Percentiles rank a stretch among this genome's conserved stretches.
These are phyloP conservation scores for Plasmodium cynomolgi DNA, from an alignment of 169 alveolate species.

Conservation along the genomic window DNA sequence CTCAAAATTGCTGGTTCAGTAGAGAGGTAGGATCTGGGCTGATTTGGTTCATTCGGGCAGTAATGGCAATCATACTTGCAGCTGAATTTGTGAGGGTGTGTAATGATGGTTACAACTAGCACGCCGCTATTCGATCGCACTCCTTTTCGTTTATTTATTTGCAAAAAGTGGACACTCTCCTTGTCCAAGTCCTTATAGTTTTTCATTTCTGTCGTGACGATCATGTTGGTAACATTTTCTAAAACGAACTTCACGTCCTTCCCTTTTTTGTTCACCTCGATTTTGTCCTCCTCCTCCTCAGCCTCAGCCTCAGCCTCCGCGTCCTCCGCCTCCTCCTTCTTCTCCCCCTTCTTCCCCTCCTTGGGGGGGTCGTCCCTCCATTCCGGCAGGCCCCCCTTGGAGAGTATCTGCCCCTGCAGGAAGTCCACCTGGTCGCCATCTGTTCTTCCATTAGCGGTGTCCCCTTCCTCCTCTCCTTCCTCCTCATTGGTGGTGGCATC, in stretches of 20 bases:
- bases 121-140: slow-evolving; percentile 93
- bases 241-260: slow-evolving; percentile 56
- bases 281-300: slow-evolving; percentile 4
- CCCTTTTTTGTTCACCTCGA: slow-evolving; percentile 36
- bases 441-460: not conserved
- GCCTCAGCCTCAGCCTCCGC: not conserved
- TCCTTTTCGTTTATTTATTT: slow-evolving; percentile 86
- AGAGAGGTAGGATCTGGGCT: slow-evolving; percentile 94
- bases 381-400: not conserved
- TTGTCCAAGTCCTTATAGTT: slow-evolving; percentile 62
- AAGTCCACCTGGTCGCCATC: not conserved
- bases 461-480: not conserved
- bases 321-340: not conserved
- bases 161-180: slow-evolving; percentile 79
- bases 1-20: slow-evolving; percentile 96
- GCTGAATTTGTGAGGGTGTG: slow-evolving; percentile 94
- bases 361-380: not conserved
- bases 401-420: not conserved
- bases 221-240: slow-evolving; percentile 73
- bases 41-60: slow-evolving; percentile 97
- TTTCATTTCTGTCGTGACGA: slow-evolving; percentile 70
- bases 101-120: slow-evolving; percentile 93
- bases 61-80: slow-evolving; percentile 94
- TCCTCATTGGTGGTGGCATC: not conserved
- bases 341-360: not conserved